Evolutionary conservation across 371 early-diverging fungal genomes (phyloP).

Genomic region (Mortierella sp.): DNA sequence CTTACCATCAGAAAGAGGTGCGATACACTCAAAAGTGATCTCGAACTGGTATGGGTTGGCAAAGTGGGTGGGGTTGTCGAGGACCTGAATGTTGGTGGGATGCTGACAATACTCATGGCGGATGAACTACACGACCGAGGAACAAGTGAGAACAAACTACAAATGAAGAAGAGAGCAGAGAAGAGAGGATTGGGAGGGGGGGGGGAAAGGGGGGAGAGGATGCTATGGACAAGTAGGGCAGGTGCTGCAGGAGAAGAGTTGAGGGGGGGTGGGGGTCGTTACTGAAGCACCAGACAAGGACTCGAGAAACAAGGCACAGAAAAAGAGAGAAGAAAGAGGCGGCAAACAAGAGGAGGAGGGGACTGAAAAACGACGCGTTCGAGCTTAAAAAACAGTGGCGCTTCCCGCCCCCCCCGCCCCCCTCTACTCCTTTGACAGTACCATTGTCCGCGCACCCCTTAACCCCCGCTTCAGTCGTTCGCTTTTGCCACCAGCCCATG

Average conservation of each 20-base stretch:
- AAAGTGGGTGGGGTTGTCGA: constrained; percentile 86
- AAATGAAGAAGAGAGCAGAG: background rate
- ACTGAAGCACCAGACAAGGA: no score
- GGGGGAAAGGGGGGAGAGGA: background rate
- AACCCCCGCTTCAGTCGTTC: no score
- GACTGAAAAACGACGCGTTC: background rate
- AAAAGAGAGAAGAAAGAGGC: background rate
- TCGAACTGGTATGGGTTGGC: constrained; percentile 88
- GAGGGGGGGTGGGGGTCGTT: no score
- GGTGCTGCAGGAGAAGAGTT: no score
- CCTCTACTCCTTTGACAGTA: no score
- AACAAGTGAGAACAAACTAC: no score
- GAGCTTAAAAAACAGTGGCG: no score
- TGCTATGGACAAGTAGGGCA: no score
- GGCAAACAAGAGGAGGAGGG: background rate
- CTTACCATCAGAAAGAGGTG: constrained; percentile 88
- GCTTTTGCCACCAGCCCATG: no score
- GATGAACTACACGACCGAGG: no score
- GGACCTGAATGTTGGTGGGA: constrained; percentile 86
- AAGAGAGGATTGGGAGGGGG: background rate
- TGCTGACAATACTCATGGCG: constrained; percentile 86
- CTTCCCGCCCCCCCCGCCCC: no score
- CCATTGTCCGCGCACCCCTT: no score
- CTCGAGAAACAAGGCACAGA: background rate
- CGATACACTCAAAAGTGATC: constrained; percentile 96